Base-by-base conservation (phyloP, 441 rosid genomes). In the Arabidopsis hybrid region DNA sequence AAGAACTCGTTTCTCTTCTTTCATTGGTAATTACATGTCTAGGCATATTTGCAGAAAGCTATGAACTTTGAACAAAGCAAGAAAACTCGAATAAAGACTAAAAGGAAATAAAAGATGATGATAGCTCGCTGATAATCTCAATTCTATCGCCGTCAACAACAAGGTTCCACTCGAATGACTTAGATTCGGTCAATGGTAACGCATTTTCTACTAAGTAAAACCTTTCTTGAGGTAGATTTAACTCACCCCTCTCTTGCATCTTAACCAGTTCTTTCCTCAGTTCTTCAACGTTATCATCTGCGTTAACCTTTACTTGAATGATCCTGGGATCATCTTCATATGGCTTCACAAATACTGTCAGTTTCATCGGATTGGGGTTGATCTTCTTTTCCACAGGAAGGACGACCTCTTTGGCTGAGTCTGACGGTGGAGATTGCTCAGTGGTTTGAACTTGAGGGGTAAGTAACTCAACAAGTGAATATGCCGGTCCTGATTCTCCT, bases 171-270 rank as follows among this genome's bases (percentile, higher is more conserved):
- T 88, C 52, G 75, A 91, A 94, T 2, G 97, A 86, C 67, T 80
- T 47, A 61, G 89, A 86, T 16, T 94, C 98, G 29, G 4, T 26
- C 29, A 26, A 7, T 85, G 29, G 91, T 97, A 91, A 87, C 34
- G 89, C 92, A 50, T 88, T 85, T 72, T 85, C 84, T 18, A 94
- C 89, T 76, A 94, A 91, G 57, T 90, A 86, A 29, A 87, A 94
- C 3, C 92, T 3, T 26, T 26, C 93, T 76, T 87, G 81, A 4
- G 95, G 98, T 4, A 94, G 85, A 65, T 72, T 75, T 13, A 94
- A 71, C 10, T 86, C 84, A 52, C 60, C 43, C 62, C 69, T 80
- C 66, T 87, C 81, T 7, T 84, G 87, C 87, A 94, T 45, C 73
- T 78, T 84, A 34, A 82, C 86, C 60, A 94, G 77, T 75, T 89